Evolutionary conservation across 148 eudicot genomes (phyloP), one percentile per base, ranked within the genome.

Genomic region (Salicornia ramosissima): DNA sequence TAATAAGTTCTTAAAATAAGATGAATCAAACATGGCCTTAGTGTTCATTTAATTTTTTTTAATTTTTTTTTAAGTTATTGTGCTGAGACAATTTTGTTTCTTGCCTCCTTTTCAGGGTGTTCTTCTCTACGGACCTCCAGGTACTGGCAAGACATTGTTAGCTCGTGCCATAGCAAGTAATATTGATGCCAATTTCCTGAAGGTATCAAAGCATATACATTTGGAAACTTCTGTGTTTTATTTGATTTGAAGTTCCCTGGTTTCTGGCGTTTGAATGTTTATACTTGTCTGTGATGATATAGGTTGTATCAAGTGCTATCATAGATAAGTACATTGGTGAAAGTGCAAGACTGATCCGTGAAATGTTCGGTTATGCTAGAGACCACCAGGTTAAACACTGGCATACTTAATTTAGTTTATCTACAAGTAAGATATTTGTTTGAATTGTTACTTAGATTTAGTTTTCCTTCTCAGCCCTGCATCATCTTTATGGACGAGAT

Each of bases 121-220:
- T 80, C 99, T 94, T 78, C 93, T 94, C 11, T 94, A 94, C 79
- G 99, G 99, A 45, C 99, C 99, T 68, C 99, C 97, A 73, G 99
- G 99, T 54, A 94, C 99, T 21, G 99, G 99, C 62, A 94, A 94
- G 78, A 94, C 99, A 42, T 56, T 94, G 79, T 78, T 93, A 77
- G 98, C 99, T 73, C 85, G 97, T 80, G 99, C 99, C 43, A 94
- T 94, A 67, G 99, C 99, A 36, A 94, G 99, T 80, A 90, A 94
- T 76, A 90, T 94, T 54, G 98, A 90, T 79, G 98, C 97, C 53
- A 94, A 90, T 65, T 94, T 94, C 80, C 79, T 90, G 36, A 94
- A 94, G 93, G 98, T 90, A n/a, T 22, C 71, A 14, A 15, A 13
- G 45, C 40, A 21, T 59, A 36, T 75, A 10, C 11, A 30, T 49